Evolutionary conservation across 2,329 filamentous ascomycete genomes (phyloP).

Genomic region (Phialophora macrospora): DNA sequence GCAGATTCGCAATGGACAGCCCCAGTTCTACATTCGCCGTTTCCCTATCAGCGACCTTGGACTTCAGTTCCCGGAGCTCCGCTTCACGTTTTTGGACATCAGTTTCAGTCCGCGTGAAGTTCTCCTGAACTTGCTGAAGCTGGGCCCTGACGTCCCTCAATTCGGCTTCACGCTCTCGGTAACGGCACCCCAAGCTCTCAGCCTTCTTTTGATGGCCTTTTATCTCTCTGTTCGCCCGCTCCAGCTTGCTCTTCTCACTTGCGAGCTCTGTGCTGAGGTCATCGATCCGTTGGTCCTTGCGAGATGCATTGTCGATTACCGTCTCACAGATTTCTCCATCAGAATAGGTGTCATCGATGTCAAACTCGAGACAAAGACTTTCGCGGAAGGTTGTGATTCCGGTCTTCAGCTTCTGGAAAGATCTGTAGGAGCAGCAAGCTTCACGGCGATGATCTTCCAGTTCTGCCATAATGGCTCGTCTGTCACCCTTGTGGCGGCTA

Average conservation of each 20-base stretch:
- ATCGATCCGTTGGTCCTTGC: not conserved
- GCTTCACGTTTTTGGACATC: not conserved
- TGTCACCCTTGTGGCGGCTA: not conserved
- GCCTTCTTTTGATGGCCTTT: not conserved
- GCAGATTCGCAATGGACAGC: not conserved
- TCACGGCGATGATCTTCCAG: not conserved
- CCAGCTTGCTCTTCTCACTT: not conserved
- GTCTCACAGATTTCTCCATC: not conserved
- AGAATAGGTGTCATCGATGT: not conserved
- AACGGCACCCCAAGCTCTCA: not conserved
- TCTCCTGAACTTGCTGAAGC: not conserved
- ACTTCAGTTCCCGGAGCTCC: not conserved
- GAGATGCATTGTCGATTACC: too few relatives aligned
- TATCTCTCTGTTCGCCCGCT: not conserved
- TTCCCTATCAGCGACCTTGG: not conserved
- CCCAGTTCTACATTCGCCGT: not conserved
- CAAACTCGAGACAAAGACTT: not conserved
- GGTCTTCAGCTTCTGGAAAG: not conserved
- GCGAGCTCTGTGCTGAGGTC: not conserved
- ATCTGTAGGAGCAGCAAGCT: not conserved
- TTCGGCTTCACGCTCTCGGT: not conserved
- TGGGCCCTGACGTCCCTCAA: not conserved
- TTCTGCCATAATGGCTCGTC: not conserved
- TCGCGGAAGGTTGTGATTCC: not conserved
- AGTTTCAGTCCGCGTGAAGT: not conserved